phyloP scores from a whole-genome alignment of 352 stramenopile species.

The Phytophthora sp. region DNA sequence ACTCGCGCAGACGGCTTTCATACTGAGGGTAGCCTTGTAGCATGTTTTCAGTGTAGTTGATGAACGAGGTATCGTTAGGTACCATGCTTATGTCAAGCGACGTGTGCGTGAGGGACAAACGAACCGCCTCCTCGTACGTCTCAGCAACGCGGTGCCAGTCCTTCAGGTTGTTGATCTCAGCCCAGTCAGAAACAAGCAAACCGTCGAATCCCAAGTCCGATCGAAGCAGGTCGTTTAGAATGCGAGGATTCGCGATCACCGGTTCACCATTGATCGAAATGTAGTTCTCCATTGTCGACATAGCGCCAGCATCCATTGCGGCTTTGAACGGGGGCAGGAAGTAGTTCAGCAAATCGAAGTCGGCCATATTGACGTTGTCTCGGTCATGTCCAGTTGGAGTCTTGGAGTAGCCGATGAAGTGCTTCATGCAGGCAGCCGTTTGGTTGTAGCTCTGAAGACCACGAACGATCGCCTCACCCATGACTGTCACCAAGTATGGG shows the following conservation, averaged over 20 bases:
- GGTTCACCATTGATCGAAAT: constrained; percentile 91
- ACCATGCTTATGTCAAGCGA: constrained; percentile 93
- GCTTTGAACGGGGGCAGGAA: constrained; percentile 84
- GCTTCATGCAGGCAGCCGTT: constrained; percentile 85
- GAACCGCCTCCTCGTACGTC: constrained; percentile 52
- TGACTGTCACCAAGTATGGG: constrained; percentile 70
- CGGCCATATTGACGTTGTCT: constrained; percentile 65
- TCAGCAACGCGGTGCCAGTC: constrained; percentile 52
- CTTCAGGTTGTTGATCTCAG: constrained; percentile 88
- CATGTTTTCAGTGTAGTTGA: constrained; percentile 55
- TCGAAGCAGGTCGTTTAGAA: constrained; percentile 77
- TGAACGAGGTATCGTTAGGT: constrained; percentile 39
- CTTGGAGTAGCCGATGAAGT: constrained; percentile 85
- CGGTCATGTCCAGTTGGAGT: constrained; percentile 80
- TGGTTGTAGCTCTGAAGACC: constrained; percentile 77
- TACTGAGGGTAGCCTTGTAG: constrained; percentile 39
- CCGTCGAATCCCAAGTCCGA: constrained; percentile 81
- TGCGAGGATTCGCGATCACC: constrained; percentile 76
- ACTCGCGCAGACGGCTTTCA: constrained; percentile 51
- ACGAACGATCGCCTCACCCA: constrained; percentile 71
- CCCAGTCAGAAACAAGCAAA: constrained; percentile 90
- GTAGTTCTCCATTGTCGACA: constrained; percentile 94
- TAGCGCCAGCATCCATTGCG: constrained; percentile 67
- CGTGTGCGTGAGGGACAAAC: constrained; percentile 72
- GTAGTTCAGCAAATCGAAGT: constrained; percentile 81